These are phyloP conservation scores for Carex parvula DNA, from an alignment of 176 grass and related monocot genomes.

Conservation along the genomic window DNA sequence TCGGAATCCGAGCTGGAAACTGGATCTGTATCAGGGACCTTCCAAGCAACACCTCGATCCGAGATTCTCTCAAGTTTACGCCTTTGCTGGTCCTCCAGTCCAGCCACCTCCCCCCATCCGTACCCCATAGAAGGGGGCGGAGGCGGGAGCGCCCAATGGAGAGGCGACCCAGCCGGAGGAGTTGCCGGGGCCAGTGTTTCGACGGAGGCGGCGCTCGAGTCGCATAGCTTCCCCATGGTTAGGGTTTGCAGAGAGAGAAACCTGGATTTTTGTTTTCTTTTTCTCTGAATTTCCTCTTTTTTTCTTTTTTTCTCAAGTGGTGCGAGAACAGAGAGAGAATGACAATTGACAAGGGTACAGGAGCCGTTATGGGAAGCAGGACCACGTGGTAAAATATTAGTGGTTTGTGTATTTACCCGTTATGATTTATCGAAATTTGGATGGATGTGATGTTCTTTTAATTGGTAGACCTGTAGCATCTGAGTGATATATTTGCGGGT, in stretches of 20 bases:
- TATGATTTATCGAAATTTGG: background rate
- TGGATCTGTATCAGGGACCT: constrained; percentile 12
- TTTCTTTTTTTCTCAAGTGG: background rate
- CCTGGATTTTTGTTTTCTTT: constrained; percentile 13
- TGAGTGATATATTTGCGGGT: background rate
- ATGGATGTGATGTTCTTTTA: background rate
- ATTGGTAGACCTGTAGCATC: background rate
- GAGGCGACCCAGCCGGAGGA: constrained; percentile 16
- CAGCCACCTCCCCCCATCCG: constrained; percentile 55
- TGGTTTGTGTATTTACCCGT: constrained; percentile 25
- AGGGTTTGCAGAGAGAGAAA: constrained; percentile 47
- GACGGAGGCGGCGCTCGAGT: constrained; percentile 60
- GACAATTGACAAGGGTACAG: background rate
- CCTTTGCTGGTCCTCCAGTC: constrained; percentile 87
- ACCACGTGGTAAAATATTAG: constrained; percentile 21
- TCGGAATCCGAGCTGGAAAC: constrained; percentile 7
- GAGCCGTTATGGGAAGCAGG: constrained; percentile 2
- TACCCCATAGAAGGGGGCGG: constrained; percentile 3
- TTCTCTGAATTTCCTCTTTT: constrained; percentile 8
- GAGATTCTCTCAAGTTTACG: constrained; percentile 70
- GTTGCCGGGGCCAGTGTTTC: constrained; percentile 59
- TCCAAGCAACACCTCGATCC: constrained; percentile 81
- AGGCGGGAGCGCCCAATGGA: constrained; percentile 37
- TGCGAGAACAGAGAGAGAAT: background rate
- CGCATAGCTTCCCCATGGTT: constrained; percentile 94